A percentile compares a stretch with the other conserved stretches of the same genome.
Evolutionary conservation across 192 early-diverging fungal genomes (phyloP).

Genomic region (Coemansia furcata): DNA sequence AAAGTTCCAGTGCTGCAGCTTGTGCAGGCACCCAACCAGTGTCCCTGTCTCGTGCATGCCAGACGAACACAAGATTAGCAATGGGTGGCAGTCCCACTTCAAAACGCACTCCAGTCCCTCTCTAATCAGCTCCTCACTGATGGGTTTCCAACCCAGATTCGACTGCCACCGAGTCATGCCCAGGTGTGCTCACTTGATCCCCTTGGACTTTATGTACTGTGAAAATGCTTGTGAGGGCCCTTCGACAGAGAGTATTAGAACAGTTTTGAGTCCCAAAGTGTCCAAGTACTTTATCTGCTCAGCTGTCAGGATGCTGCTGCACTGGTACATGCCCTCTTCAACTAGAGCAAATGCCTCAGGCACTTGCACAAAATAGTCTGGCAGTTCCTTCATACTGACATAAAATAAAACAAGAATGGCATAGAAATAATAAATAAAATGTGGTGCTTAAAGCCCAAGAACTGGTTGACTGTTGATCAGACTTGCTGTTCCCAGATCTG

Average conservation of each 20-base stretch:
- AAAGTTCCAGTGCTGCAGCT: slow-evolving; percentile 94
- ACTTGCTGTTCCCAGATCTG: background rate
- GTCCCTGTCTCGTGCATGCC: slow-evolving; percentile 93
- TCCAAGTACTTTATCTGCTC: slow-evolving; percentile 79
- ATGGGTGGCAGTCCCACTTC: slow-evolving; percentile 78
- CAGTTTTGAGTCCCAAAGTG: slow-evolving; percentile 72
- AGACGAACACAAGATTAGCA: slow-evolving; percentile 89
- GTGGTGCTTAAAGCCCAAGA: background rate
- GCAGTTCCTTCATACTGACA: slow-evolving; percentile 40
- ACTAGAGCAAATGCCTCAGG: slow-evolving; percentile 90
- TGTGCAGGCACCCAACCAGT: slow-evolving; percentile 88
- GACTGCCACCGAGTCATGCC: slow-evolving; percentile 68
- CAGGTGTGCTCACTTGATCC: slow-evolving; percentile 66
- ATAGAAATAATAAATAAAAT: background rate
- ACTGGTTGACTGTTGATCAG: background rate
- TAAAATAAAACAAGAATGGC: background rate
- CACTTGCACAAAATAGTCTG: slow-evolving; percentile 48
- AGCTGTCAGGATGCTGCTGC: slow-evolving; percentile 68
- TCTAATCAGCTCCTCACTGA: slow-evolving; percentile 93
- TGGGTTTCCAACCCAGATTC: slow-evolving; percentile 80
- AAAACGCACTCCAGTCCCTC: slow-evolving; percentile 88
- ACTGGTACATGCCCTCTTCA: slow-evolving; percentile 84
- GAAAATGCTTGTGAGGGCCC: slow-evolving; percentile 67
- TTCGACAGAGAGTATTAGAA: slow-evolving; percentile 81
- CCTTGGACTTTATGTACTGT: slow-evolving; percentile 71